Evolutionary conservation across 169 alveolate genomes (phyloP).

Genomic region (Plasmodium falciparum): DNA sequence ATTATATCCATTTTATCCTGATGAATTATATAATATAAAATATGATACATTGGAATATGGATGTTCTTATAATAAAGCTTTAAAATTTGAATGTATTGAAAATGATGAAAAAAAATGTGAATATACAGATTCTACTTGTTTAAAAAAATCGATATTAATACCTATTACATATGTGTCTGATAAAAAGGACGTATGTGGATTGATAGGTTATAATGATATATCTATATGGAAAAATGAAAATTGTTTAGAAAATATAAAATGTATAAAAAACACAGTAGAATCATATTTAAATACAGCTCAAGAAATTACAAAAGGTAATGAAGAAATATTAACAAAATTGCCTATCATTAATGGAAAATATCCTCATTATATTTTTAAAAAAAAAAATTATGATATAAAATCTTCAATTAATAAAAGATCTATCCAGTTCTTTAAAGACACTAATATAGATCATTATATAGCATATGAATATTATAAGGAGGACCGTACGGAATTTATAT

Average conservation of each 20-base stretch:
- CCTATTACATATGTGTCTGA: conserved; percentile 16
- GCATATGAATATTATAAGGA: conserved; percentile 65
- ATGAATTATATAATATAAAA: conserved; percentile 38
- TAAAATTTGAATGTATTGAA: conserved; percentile 57
- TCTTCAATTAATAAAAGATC: conserved; percentile 25
- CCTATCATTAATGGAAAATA: conserved; percentile 67
- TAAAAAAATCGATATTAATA: conserved; percentile 20
- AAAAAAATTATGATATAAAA: conserved; percentile 3
- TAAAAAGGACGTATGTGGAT: conserved; percentile 21
- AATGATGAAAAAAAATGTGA: conserved; percentile 21
- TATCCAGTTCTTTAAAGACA: conserved; percentile 4
- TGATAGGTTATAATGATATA: conserved; percentile 24
- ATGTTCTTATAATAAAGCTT: conserved; percentile 35
- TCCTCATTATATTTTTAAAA: conserved; percentile 56
- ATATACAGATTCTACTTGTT: conserved; percentile 48
- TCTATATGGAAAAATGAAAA: conserved; percentile 1
- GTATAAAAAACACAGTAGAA: conserved; percentile 28
- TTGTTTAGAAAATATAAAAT: conserved; percentile 3
- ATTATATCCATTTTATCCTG: conserved; percentile 71
- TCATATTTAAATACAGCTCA: conserved; percentile 34
- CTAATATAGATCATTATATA: conserved; percentile 28
- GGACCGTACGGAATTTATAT: conserved; percentile 50
- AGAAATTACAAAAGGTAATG: conserved; percentile 18
- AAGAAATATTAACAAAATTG: conserved; percentile 31
- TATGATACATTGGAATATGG: conserved; percentile 72